Evolutionary conservation across 1,139 yeast species (phyloP).

Genomic region (Candida labiduridarum): DNA sequence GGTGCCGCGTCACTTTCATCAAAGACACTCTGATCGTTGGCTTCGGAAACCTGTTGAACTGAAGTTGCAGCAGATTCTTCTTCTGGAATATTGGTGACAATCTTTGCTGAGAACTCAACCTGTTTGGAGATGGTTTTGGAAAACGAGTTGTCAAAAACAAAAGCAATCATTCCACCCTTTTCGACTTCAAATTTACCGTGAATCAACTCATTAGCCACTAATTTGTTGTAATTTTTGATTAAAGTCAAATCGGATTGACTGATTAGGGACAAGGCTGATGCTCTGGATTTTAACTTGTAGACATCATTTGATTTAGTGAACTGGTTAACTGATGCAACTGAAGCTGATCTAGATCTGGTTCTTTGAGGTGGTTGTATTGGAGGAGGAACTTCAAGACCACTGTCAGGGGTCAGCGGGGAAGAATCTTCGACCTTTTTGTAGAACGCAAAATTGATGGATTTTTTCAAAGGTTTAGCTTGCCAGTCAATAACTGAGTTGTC

Average conservation of each 20-base stretch:
- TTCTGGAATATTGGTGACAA: conserved; percentile 22
- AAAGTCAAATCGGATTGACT: conserved; percentile 41
- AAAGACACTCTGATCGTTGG: conserved; percentile 14
- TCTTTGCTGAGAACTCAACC: conserved; percentile 65
- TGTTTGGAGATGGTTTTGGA: conserved; percentile 85
- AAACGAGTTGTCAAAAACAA: conserved; percentile 89
- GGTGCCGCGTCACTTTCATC: conserved; percentile 10
- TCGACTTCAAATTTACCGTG: conserved; percentile 63
- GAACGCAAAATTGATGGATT: conserved; percentile 72
- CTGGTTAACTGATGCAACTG: conserved; percentile 42
- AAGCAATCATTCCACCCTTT: conserved; percentile 73
- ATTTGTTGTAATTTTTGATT: conserved; percentile 48
- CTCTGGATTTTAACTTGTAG: conserved; percentile 38
- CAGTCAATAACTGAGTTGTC: conserved; percentile 69
- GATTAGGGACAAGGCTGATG: conserved; percentile 37
- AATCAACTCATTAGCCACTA: conserved; percentile 57
- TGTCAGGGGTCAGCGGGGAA: conserved; percentile 6
- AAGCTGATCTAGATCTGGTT: conserved; percentile 31
- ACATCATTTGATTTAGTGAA: conserved; percentile 36
- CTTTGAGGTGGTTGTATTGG: conserved; percentile 10
- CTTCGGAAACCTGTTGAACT: conserved; percentile 10
- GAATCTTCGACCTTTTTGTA: conserved; percentile 46
- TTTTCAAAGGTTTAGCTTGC: conserved; percentile 82
- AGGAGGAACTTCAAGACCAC: conserved; percentile 4
- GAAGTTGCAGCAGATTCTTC: background rate